These are phyloP conservation scores for Yamadazyma diddensiae DNA, from an alignment of 1,139 yeast species.

Conservation along the genomic window DNA sequence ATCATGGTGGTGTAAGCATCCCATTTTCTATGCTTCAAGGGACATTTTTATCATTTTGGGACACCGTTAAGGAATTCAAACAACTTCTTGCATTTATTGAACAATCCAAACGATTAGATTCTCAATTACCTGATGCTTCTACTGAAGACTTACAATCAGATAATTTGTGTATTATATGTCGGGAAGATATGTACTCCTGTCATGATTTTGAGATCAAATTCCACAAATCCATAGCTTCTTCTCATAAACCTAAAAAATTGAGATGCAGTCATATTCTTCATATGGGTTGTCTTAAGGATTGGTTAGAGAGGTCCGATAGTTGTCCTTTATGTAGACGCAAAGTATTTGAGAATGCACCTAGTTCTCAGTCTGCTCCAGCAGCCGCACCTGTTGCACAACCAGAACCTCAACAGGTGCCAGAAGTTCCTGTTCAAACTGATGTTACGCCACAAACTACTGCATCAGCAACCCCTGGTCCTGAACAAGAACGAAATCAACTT, in stretches of 20 bases:
- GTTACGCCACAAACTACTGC: neutral
- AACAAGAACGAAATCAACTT: no score
- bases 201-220: constrained; percentile 26
- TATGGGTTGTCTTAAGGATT: constrained; percentile 83
- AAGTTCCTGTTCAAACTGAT: constrained; percentile 1
- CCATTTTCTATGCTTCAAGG: constrained; percentile 72
- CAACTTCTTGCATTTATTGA: constrained; percentile 56
- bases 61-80: constrained; percentile 46
- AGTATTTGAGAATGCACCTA: constrained; percentile 38
- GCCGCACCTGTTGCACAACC: constrained; percentile 5
- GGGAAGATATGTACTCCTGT: constrained; percentile 68
- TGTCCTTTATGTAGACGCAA: constrained; percentile 90
- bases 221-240: constrained; percentile 25
- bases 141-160: constrained; percentile 61
- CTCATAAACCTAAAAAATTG: constrained; percentile 70
- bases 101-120: constrained; percentile 65
- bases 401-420: constrained; percentile 5
- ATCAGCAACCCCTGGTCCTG: no score
- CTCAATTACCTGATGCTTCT: constrained; percentile 59
- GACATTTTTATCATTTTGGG: constrained; percentile 51
- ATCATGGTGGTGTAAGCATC: constrained; percentile 55
- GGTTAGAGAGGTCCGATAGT: constrained; percentile 88
- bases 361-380: constrained; percentile 6
- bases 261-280: constrained; percentile 88
- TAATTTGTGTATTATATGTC: constrained; percentile 74